Evolutionary conservation across 257 asterid genomes (phyloP).

Genomic region (Verbascum thapsus): DNA sequence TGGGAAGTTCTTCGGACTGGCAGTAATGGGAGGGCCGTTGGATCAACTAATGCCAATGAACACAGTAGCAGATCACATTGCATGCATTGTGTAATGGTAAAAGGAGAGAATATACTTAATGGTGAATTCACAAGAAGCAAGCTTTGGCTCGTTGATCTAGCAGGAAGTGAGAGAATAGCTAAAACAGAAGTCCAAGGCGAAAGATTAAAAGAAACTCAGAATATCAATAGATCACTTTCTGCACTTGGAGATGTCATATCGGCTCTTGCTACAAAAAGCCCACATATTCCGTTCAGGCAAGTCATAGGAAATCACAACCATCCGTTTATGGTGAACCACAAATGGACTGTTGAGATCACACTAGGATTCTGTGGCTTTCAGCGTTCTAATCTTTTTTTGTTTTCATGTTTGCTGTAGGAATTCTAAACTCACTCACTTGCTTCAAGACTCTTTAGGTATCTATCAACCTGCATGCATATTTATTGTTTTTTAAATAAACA

Average conservation of each 20-base stretch:
- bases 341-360: no score
- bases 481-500: background rate
- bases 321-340: no score
- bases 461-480: constrained; percentile 4
- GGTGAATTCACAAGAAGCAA: constrained; percentile 95
- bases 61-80: constrained; percentile 99
- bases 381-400: constrained; percentile 25
- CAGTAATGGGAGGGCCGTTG: constrained; percentile 85
- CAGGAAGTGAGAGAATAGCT: constrained; percentile 96
- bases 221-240: constrained; percentile 87
- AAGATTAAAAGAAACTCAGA: constrained; percentile 88
- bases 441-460: constrained; percentile 95
- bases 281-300: constrained; percentile 91
- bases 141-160: constrained; percentile 90
- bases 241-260: constrained; percentile 98
- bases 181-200: constrained; percentile 94
- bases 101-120: constrained; percentile 75
- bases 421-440: constrained; percentile 97
- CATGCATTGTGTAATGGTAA: constrained; percentile 95
- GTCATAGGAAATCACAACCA: no score
- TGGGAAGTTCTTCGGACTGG: constrained; percentile 92
- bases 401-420: constrained; percentile 53
- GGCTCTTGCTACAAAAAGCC: constrained; percentile 84
- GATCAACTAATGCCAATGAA: constrained; percentile 86
- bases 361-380: no score